These are phyloP conservation scores for Aleurites moluccanus DNA, from an alignment of 441 rosid species.

Conservation along the genomic window DNA sequence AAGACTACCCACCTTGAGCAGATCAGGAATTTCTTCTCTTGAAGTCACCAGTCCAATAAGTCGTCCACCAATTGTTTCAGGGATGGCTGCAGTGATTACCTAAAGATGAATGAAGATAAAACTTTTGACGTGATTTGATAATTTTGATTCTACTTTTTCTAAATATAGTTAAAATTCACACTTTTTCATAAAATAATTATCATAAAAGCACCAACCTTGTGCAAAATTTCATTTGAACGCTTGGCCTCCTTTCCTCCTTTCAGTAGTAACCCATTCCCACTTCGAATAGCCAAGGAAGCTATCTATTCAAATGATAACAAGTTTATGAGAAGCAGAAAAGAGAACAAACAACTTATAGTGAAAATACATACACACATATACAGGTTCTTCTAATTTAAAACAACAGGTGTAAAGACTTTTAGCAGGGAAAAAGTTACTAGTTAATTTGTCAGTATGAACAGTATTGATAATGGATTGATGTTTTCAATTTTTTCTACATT, in stretches of 20 bases:
- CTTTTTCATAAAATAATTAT: constrained; percentile 14
- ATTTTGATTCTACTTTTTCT: not conserved
- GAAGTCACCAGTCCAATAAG: constrained; percentile 95
- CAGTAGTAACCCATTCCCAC: constrained; percentile 93
- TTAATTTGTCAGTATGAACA: not conserved
- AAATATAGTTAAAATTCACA: not conserved
- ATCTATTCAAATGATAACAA: constrained; percentile 53
- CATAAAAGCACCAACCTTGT: constrained; percentile 54
- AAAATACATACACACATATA: not conserved
- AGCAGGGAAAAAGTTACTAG: not conserved
- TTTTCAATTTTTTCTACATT: not conserved
- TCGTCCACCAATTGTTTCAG: constrained; percentile 65
- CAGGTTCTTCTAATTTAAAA: not conserved
- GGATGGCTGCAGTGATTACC: constrained; percentile 90
- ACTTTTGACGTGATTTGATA: constrained; percentile 10
- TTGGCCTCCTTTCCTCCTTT: constrained; percentile 98
- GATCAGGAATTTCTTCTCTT: constrained; percentile 96
- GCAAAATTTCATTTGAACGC: constrained; percentile 89
- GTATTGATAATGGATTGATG: not conserved
- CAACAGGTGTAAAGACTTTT: not conserved
- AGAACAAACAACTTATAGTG: not conserved
- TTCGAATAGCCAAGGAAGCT: constrained; percentile 89
- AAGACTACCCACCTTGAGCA: constrained; percentile 66
- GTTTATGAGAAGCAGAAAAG: not conserved
- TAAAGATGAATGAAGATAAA: constrained; percentile 25